Conservation (phyloP, 129 eudicot genomes). For the Sambucus nigra region DNA sequence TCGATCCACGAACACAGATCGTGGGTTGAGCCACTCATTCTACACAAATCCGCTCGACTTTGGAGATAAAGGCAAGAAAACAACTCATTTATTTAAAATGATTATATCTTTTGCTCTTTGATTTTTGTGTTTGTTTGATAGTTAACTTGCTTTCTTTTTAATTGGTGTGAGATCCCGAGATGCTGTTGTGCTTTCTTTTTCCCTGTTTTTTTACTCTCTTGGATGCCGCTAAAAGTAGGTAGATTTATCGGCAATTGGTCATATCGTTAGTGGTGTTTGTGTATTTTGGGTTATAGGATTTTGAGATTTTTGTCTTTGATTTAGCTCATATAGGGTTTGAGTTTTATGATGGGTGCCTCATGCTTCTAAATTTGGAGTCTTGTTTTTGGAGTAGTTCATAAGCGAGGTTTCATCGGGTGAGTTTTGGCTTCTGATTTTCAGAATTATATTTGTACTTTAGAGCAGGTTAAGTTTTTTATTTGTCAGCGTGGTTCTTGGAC, state of each 20-base stretch:
- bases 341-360: too few species aligned
- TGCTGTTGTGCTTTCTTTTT: slow-evolving; percentile 18
- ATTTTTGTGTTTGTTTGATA: slow-evolving; percentile 18
- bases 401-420: slow-evolving; percentile 3
- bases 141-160: neutral
- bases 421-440: slow-evolving; percentile 13
- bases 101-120: neutral
- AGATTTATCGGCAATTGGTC: slow-evolving; percentile 30
- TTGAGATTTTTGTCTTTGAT: neutral
- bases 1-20: neutral
- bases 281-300: neutral
- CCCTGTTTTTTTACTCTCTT: slow-evolving; percentile 41
- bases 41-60: neutral
- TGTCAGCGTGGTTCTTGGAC: too few species aligned
- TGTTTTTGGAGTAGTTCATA: neutral
- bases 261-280: slow-evolving; percentile 3
- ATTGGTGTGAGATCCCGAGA: slow-evolving; percentile 23
- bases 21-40: neutral
- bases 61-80: slow-evolving; percentile 5
- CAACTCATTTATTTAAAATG: neutral
- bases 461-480: neutral
- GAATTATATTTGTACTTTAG: neutral
- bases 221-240: slow-evolving; percentile 34
- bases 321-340: neutral
- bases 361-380: neutral